phyloP scores from a whole-genome alignment of 2,329 filamentous ascomycete genomes.

The Magnaporthiopsis rhizophila region DNA sequence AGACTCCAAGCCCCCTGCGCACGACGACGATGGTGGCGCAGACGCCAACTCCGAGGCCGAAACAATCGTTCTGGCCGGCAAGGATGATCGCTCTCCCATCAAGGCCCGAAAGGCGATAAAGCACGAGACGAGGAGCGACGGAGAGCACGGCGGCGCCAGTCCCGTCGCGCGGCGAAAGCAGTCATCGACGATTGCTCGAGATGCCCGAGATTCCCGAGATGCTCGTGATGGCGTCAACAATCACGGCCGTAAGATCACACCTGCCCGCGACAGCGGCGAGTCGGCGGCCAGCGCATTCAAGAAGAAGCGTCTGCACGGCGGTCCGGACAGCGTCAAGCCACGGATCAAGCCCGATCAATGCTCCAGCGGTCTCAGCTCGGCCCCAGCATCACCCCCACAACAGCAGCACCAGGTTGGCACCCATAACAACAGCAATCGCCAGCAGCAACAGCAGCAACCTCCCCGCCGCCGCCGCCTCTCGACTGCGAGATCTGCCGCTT shows the following conservation, averaged over 20 bases:
- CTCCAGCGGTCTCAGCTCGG: slow-evolving; percentile 51
- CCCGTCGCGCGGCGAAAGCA: slow-evolving; percentile 24
- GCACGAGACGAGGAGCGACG: slow-evolving; percentile 55
- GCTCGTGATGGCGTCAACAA: slow-evolving; percentile 18
- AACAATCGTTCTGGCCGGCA: slow-evolving; percentile 60
- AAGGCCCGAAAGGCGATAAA: slow-evolving; percentile 57
- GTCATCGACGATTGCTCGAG: slow-evolving; percentile 12
- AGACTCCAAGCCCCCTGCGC: slow-evolving; percentile 24
- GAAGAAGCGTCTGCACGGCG: slow-evolving; percentile 43
- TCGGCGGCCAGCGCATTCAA: slow-evolving; percentile 30
- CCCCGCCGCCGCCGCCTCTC: slow-evolving; percentile 29
- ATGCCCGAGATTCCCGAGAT: slow-evolving; percentile 19
- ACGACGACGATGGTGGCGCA: slow-evolving; percentile 34
- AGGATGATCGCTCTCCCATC: slow-evolving; percentile 52
- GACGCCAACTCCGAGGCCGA: slow-evolving; percentile 65
- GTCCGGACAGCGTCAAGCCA: slow-evolving; percentile 27
- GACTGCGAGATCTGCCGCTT: slow-evolving; percentile 34
- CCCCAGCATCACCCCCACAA: slow-evolving; percentile 45
- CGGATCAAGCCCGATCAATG: slow-evolving; percentile 35
- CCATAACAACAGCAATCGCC: slow-evolving; percentile 9
- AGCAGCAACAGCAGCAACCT: background rate
- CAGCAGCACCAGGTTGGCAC: slow-evolving; percentile 26
- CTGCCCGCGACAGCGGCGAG: slow-evolving; percentile 20
- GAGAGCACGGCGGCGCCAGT: slow-evolving; percentile 29
- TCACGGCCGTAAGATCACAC: slow-evolving; percentile 5